Evolutionary conservation across 768 basidiomycete genomes (phyloP).

Genomic region (Hirschioporus abietinus): DNA sequence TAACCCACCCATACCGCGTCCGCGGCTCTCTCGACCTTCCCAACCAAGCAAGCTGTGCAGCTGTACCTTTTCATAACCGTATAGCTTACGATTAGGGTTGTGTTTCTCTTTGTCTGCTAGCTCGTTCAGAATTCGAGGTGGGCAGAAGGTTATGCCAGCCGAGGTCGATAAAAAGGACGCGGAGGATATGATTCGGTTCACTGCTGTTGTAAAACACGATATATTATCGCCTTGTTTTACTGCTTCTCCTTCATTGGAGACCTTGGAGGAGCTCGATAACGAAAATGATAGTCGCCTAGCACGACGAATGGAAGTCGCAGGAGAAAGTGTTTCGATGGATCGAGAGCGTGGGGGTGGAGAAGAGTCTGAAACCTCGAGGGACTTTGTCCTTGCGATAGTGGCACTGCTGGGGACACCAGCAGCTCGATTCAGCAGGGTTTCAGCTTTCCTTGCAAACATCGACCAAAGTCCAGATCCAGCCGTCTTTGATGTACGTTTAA

Average conservation of each 20-base stretch:
- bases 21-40: conserved; percentile 39
- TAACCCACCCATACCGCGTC: conserved; percentile 43
- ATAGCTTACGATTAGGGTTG: conserved; percentile 34
- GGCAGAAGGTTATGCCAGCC: conserved; percentile 39
- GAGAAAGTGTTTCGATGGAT: background rate
- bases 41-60: conserved; percentile 55
- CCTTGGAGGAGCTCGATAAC: background rate
- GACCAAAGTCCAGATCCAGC: conserved; percentile 27
- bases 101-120: conserved; percentile 47
- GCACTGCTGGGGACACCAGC: background rate
- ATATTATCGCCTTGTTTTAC: background rate
- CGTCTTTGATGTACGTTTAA: conserved; percentile 17
- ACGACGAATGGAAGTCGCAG: background rate
- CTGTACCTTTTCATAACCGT: conserved; percentile 53
- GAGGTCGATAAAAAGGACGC: conserved; percentile 47
- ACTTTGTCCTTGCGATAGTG: conserved; percentile 2
- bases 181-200: conserved; percentile 37
- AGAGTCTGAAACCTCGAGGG: conserved; percentile 5
- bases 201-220: conserved; percentile 32
- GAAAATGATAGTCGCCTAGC: background rate
- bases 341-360: background rate
- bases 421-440: conserved; percentile 22
- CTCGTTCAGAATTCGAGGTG: conserved; percentile 42
- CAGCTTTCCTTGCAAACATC: conserved; percentile 32
- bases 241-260: conserved; percentile 4